phyloP scores from a whole-genome alignment of 2,329 filamentous ascomycete genomes.

The Pseudonectria buxi region DNA sequence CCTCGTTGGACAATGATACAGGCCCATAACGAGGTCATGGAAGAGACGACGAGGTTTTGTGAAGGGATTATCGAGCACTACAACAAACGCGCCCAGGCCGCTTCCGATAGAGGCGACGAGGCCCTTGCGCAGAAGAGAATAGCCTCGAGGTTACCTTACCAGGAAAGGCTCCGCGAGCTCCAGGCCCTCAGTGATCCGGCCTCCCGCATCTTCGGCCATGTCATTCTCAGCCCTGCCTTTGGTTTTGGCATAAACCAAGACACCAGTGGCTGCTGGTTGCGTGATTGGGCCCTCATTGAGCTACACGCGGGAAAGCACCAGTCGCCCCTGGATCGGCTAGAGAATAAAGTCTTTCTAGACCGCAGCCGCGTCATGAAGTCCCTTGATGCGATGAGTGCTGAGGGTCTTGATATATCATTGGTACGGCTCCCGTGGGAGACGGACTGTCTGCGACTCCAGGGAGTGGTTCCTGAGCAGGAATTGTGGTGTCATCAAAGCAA shows the following conservation, averaged over 20 bases:
- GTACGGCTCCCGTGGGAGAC: too few relatives aligned
- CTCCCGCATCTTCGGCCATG: slow-evolving; percentile 3
- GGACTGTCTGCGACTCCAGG: too few relatives aligned
- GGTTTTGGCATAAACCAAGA: not conserved
- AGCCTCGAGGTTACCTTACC: too few relatives aligned
- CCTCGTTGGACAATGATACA: slow-evolving; percentile 1
- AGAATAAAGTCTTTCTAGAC: not conserved
- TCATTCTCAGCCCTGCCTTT: slow-evolving; percentile 2
- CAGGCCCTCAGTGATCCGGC: not conserved
- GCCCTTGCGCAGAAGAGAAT: not conserved
- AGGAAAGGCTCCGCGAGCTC: not conserved
- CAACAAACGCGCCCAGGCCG: too few relatives aligned
- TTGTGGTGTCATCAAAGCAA: not conserved
- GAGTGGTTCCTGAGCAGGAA: too few relatives aligned
- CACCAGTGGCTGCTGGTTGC: not conserved
- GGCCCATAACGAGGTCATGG: slow-evolving; percentile 1
- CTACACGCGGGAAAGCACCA: slow-evolving; percentile 3
- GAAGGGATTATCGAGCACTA: too few relatives aligned
- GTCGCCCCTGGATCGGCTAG: not conserved
- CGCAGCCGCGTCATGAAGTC: too few relatives aligned
- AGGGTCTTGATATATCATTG: too few relatives aligned
- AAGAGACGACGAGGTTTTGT: not conserved
- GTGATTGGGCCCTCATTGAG: slow-evolving; percentile 9
- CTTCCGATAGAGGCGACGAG: not conserved
- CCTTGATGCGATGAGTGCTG: too few relatives aligned